Percentiles rank a stretch among this genome's conserved stretches.
phyloP scores from a whole-genome alignment of 75 land plant species.

The Pseudotsuga menziesii region DNA sequence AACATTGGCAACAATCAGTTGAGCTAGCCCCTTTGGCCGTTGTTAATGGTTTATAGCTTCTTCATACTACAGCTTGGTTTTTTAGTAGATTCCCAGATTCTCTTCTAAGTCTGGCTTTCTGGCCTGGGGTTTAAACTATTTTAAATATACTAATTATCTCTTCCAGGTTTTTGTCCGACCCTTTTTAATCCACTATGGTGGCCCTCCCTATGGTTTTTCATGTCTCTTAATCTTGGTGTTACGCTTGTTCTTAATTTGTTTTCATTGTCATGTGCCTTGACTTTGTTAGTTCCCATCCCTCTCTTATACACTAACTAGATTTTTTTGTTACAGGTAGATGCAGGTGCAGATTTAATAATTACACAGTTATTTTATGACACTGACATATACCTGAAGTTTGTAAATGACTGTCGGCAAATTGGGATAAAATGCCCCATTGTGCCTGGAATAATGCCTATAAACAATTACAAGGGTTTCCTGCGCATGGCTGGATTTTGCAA shows the following conservation, averaged over 20 bases:
- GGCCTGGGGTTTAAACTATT: neutral
- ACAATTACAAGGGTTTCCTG: slow-evolving; percentile 87
- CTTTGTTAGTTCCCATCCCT: neutral
- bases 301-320: neutral
- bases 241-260: neutral
- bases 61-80: neutral
- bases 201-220: neutral
- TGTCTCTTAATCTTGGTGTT: neutral
- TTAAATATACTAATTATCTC: neutral
- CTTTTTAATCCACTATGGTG: neutral
- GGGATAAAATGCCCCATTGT: slow-evolving; percentile 94
- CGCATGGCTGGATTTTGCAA: slow-evolving; percentile 98
- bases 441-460: slow-evolving; percentile 98
- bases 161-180: neutral
- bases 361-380: slow-evolving; percentile 96
- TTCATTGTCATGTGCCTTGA: neutral
- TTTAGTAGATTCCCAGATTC: neutral
- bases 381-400: slow-evolving; percentile 85
- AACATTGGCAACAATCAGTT: too few species aligned
- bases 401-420: slow-evolving; percentile 90
- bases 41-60: neutral
- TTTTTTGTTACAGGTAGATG: slow-evolving; percentile 66
- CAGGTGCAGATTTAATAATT: slow-evolving; percentile 88
- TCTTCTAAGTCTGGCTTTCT: slow-evolving; percentile 1
- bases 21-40: too few species aligned